These are phyloP conservation scores for Solanum infundibuliforme DNA, from an alignment of 257 asterid genomes.

Conservation along the genomic window DNA sequence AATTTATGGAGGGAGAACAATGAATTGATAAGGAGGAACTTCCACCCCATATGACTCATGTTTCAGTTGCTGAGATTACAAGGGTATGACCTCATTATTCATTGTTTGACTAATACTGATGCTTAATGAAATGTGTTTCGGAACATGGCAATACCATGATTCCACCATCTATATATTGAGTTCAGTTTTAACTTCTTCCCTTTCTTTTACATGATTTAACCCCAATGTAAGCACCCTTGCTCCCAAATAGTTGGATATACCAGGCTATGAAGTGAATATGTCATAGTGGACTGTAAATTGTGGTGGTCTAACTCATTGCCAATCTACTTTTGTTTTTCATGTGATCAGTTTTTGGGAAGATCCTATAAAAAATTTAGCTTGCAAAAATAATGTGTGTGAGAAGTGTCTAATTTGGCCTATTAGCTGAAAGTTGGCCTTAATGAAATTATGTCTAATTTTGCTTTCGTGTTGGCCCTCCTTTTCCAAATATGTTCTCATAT, in stretches of 20 bases:
- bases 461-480: neutral
- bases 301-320: neutral
- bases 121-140: neutral
- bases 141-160: too few relatives aligned
- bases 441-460: neutral
- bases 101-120: neutral
- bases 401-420: neutral
- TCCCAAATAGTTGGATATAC: neutral
- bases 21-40: neutral
- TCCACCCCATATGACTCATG: neutral
- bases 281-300: neutral
- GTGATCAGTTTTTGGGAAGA: neutral
- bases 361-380: neutral
- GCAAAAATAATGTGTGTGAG: neutral
- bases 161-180: neutral
- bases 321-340: neutral
- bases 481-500: neutral
- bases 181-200: neutral
- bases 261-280: neutral
- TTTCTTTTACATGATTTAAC: neutral
- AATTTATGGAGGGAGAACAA: neutral
- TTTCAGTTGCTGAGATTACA: neutral
- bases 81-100: neutral
- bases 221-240: neutral
- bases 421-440: neutral